Conservation (phyloP, 192 early-diverging fungal genomes). For the Backusella liffmaniae region DNA sequence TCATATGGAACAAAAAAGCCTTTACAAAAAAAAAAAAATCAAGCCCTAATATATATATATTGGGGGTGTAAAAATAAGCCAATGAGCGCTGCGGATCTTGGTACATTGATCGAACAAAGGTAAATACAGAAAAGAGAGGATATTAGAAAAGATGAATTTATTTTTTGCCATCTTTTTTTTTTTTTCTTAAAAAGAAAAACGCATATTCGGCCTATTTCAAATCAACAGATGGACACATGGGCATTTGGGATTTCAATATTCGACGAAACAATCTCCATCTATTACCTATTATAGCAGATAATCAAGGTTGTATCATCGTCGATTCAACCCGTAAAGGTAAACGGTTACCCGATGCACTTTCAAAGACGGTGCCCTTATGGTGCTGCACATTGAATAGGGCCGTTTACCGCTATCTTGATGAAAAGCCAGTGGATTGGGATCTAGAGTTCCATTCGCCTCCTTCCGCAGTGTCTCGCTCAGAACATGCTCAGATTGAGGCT, state of each 20-base stretch:
- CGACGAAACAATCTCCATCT: conserved; percentile 79
- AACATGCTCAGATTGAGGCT: conserved; percentile 64
- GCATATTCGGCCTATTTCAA: conserved; percentile 82
- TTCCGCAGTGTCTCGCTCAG: conserved; percentile 61
- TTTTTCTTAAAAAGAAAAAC: conserved; percentile 25
- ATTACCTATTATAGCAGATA: conserved; percentile 48
- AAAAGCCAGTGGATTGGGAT: conserved; percentile 46
- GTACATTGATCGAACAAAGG: conserved; percentile 72
- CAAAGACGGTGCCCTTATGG: conserved; percentile 92
- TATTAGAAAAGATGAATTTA: not conserved
- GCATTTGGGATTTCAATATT: conserved; percentile 82
- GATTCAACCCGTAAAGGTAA: conserved; percentile 89
- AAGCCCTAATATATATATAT: not conserved
- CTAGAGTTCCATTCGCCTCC: conserved; percentile 62
- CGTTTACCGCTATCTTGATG: conserved; percentile 21
- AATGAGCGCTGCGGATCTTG: conserved; percentile 89
- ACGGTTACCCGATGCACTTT: conserved; percentile 76
- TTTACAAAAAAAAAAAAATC: too few relatives aligned
- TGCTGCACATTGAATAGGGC: conserved; percentile 73
- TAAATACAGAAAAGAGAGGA: conserved; percentile 19
- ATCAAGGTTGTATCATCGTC: conserved; percentile 78
- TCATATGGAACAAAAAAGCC: not conserved
- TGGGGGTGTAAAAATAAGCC: conserved; percentile 30
- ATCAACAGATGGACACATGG: conserved; percentile 90
- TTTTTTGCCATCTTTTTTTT: not conserved